Evolutionary conservation across 148 eudicot genomes (phyloP).

Genomic region (Chenopodium suecicum): DNA sequence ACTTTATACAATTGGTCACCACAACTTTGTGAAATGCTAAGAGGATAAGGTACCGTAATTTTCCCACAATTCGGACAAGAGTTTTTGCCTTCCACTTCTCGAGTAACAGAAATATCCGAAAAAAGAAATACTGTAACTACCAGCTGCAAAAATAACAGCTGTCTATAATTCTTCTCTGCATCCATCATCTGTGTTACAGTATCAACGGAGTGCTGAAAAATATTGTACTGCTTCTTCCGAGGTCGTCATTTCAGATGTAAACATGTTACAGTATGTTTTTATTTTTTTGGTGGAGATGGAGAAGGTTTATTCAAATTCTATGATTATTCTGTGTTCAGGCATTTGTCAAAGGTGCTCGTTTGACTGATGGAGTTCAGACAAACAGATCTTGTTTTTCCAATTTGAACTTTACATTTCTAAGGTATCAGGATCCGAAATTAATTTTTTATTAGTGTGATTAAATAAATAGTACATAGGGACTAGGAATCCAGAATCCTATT

Average conservation of each 20-base stretch:
- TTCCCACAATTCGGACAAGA: conserved; percentile 42
- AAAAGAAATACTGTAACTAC: conserved; percentile 11
- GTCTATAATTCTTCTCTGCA: background rate
- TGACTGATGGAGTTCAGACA: background rate
- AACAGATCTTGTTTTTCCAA: background rate
- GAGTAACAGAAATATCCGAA: background rate
- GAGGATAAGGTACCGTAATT: conserved; percentile 46
- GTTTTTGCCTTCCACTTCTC: conserved; percentile 8
- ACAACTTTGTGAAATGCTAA: conserved; percentile 41
- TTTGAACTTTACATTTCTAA: background rate
- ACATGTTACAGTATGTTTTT: too few species aligned
- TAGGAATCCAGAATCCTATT: background rate
- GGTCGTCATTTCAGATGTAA: background rate
- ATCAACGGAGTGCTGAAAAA: background rate
- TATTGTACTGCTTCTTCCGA: background rate
- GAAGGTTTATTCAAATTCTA: background rate
- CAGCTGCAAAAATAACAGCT: background rate
- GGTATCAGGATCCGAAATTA: background rate
- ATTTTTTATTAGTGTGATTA: background rate
- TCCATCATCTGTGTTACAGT: background rate
- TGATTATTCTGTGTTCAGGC: background rate
- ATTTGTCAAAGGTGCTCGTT: background rate
- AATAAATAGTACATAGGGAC: background rate
- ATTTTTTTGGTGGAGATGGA: background rate
- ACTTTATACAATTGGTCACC: conserved; percentile 55